These are phyloP conservation scores for Aspergillus awamori DNA, from an alignment of 2,329 filamentous ascomycete genomes.

Conservation along the genomic window DNA sequence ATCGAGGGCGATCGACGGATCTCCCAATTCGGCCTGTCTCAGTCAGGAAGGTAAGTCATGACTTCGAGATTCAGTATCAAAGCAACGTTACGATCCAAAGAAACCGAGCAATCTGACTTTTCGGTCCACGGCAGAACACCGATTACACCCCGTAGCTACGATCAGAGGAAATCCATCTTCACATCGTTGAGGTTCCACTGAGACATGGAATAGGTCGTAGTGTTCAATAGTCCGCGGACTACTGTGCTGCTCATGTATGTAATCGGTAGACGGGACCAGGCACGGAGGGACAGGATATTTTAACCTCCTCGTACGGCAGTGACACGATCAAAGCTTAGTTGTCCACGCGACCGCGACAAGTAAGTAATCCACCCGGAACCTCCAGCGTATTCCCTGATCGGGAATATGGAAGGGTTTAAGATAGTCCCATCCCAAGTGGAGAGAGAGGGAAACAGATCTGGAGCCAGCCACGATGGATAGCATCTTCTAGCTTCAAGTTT, in stretches of 20 bases:
- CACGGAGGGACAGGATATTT: neutral
- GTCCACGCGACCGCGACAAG: constrained; percentile 5
- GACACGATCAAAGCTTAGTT: constrained; percentile 5
- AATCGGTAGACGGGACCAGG: neutral
- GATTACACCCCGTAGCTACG: neutral
- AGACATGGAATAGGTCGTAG: neutral
- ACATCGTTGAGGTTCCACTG: neutral
- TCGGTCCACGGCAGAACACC: neutral
- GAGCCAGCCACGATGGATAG: neutral
- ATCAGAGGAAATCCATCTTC: neutral
- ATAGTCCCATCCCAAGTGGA: neutral
- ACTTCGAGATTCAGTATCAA: neutral
- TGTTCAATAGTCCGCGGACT: constrained; percentile 1
- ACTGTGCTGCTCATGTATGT: constrained; percentile 2
- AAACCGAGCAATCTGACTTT: neutral
- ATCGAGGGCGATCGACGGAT: neutral
- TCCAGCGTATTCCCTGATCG: neutral
- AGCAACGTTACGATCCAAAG: neutral
- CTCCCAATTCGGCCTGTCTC: neutral
- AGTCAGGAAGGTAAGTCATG: neutral
- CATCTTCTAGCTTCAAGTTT: neutral
- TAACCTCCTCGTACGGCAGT: neutral
- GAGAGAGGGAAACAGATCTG: neutral
- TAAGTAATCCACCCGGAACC: neutral
- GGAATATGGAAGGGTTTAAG: neutral